Percentiles rank a stretch among this genome's conserved stretches.
phyloP scores from a whole-genome alignment of 805 yeast genomes.

The Lipomyces starkeyi region DNA sequence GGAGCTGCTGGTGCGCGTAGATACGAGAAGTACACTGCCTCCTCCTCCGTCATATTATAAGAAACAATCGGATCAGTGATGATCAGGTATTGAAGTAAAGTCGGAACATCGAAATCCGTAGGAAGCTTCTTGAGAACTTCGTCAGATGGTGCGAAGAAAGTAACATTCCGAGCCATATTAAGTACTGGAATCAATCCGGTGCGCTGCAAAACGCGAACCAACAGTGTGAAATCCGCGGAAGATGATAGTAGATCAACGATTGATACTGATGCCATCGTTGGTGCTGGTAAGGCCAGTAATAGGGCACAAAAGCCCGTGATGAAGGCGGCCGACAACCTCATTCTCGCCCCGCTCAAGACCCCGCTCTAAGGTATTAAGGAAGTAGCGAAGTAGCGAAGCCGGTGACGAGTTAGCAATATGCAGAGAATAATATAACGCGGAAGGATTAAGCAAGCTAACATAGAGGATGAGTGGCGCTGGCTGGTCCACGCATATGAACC shows the following conservation, averaged over 20 bases:
- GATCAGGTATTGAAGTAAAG: conserved; percentile 27
- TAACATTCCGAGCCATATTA: conserved; percentile 33
- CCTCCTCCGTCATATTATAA: conserved; percentile 17
- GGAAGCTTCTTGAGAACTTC: conserved; percentile 26
- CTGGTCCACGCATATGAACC: not conserved
- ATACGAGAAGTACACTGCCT: conserved; percentile 30
- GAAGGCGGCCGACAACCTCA: not conserved
- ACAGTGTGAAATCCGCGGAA: conserved; percentile 33
- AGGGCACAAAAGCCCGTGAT: not conserved
- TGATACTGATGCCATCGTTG: conserved; percentile 28
- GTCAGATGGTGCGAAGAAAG: conserved; percentile 36
- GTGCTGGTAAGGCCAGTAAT: conserved; percentile 8
- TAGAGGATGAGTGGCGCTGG: not conserved
- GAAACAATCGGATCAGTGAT: conserved; percentile 28
- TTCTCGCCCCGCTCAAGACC: not conserved
- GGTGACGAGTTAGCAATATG: not conserved
- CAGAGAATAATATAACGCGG: not conserved
- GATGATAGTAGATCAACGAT: conserved; percentile 35
- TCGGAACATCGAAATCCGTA: conserved; percentile 20
- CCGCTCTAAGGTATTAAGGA: not conserved
- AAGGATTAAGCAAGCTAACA: not conserved
- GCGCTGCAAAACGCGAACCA: conserved; percentile 34
- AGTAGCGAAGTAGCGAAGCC: not conserved
- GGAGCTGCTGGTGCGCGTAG: conserved; percentile 33
- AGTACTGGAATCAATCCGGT: conserved; percentile 34